Base-by-base conservation (phyloP, 768 basidiomycete species). In the Russula dissimulans region DNA sequence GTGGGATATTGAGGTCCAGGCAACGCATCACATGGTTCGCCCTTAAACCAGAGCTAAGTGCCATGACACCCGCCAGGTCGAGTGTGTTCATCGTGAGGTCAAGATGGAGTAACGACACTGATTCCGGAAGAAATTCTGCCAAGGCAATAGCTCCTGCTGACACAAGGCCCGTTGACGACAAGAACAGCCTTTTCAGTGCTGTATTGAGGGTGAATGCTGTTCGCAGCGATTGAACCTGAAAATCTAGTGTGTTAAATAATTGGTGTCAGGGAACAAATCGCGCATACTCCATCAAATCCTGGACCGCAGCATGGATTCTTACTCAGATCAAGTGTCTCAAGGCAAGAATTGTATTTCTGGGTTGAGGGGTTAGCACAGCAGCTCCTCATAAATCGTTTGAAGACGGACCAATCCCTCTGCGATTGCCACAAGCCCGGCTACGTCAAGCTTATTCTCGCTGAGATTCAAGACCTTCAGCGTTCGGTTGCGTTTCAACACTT, bases 61-160 rank as follows among this genome's bases (percentile, higher is more conserved):
- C 97, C 83, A 97, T 87, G 4, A 97, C 88, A 17, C 91, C 95
- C 0, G 95, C 94, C 39, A 93, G 78, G 68, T 93, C 93, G 36
- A 98, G 75, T 6, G 77, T 72, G 70, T 95, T 95, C 66, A 80
- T 75, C 0, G 93, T 97, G 32, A 97, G 74, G 72, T 97, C 97
- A 56, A 99, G 84, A 71, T 98, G 95, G 0, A 97, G 78, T 5
- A 99, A 78, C 0, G 87, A 88, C 17, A 79, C 81, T 0, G 90
- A 86, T 70, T 98, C 95, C 0, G 95, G 94, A 0, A 98, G 81
- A 76, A 97, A 98, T 71, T 98, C 95, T 3, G 95, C 97, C 2
- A 98, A 81, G 0, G 92, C 88, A 63, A 98, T 98, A 0, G 95
- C 95, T 1, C 93, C 94, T 0, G 85, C 76, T 0, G 90, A 88